These are phyloP conservation scores for Periglandula ipomoeae DNA, from an alignment of 2,329 filamentous ascomycete species.

Conservation along the genomic window DNA sequence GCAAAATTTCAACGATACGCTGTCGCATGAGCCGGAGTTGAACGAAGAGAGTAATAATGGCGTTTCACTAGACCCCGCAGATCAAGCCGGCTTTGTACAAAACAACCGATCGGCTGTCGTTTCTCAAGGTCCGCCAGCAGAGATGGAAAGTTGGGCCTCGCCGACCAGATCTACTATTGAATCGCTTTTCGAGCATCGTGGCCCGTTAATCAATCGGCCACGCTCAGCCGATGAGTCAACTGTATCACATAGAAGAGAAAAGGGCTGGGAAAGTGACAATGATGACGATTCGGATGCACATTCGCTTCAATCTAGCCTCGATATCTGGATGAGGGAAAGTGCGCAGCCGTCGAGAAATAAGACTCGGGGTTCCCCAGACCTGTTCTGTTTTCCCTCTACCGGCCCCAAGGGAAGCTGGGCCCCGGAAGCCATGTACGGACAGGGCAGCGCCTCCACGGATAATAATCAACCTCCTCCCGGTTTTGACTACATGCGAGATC, in stretches of 20 bases:
- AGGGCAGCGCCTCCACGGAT: constrained; percentile 12
- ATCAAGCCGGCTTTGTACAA: constrained; percentile 9
- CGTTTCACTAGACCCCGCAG: constrained; percentile 18
- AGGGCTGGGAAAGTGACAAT: constrained; percentile 36
- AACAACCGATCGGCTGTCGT: background rate
- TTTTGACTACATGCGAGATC: constrained; percentile 35
- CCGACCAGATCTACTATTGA: constrained; percentile 3
- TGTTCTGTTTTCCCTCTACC: constrained; percentile 42
- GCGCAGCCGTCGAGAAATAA: constrained; percentile 27
- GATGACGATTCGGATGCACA: constrained; percentile 32
- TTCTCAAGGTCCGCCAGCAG: background rate
- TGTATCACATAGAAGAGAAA: constrained; percentile 27
- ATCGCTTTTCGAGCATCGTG: constrained; percentile 12
- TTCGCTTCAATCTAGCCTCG: constrained; percentile 41
- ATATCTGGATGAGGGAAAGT: constrained; percentile 50
- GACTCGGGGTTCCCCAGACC: constrained; percentile 36
- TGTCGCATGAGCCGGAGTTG: constrained; percentile 23
- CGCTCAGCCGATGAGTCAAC: constrained; percentile 39
- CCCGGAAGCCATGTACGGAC: constrained; percentile 37
- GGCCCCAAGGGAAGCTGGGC: constrained; percentile 34
- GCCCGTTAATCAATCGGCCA: constrained; percentile 27
- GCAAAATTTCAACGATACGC: constrained; percentile 41
- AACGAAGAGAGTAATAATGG: constrained; percentile 24
- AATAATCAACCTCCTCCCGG: constrained; percentile 16
- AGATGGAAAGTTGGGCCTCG: constrained; percentile 6